phyloP scores from a whole-genome alignment of 352 stramenopile species.

The Pythium plurisporium region DNA sequence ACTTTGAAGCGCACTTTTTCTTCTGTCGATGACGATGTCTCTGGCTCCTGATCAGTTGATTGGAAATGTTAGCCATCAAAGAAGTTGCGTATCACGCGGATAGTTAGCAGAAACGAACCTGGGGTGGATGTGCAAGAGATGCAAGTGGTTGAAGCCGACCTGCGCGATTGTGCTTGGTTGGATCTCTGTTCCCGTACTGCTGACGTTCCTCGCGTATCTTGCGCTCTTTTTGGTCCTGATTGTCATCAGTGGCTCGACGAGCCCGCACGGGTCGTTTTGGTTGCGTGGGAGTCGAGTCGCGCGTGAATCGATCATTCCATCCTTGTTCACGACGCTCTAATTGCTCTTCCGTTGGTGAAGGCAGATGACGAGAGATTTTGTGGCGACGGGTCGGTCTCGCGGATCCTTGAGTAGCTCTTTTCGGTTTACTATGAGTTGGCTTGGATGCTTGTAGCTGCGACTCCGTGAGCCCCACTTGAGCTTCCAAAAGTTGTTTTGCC shows the following conservation, averaged over 20 bases:
- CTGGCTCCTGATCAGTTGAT: constrained; percentile 27
- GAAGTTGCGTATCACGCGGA: too few relatives aligned
- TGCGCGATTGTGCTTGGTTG: constrained; percentile 6
- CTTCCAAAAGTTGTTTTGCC: constrained; percentile 41
- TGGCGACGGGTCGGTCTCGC: constrained; percentile 27
- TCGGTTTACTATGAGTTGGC: constrained; percentile 4
- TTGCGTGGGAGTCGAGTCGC: constrained; percentile 40
- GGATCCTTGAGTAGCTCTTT: neutral
- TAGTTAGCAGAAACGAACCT: constrained; percentile 19
- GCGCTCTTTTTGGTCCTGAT: constrained; percentile 32
- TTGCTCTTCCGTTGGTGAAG: constrained; percentile 42
- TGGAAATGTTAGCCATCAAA: too few relatives aligned
- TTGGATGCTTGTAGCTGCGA: constrained; percentile 7
- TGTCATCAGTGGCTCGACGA: constrained; percentile 6
- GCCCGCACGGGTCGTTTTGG: constrained; percentile 38
- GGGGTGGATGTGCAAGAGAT: constrained; percentile 24
- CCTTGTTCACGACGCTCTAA: constrained; percentile 59
- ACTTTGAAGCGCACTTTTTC: constrained; percentile 72
- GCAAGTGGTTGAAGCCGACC: constrained; percentile 33
- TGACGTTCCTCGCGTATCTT: constrained; percentile 49
- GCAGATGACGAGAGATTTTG: constrained; percentile 28
- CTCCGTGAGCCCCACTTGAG: constrained; percentile 9
- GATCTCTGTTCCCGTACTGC: constrained; percentile 36
- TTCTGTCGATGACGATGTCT: constrained; percentile 36
- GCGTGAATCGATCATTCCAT: constrained; percentile 72